phyloP scores from a whole-genome alignment of 768 basidiomycete species.

The Calocybe gangraenosa region DNA sequence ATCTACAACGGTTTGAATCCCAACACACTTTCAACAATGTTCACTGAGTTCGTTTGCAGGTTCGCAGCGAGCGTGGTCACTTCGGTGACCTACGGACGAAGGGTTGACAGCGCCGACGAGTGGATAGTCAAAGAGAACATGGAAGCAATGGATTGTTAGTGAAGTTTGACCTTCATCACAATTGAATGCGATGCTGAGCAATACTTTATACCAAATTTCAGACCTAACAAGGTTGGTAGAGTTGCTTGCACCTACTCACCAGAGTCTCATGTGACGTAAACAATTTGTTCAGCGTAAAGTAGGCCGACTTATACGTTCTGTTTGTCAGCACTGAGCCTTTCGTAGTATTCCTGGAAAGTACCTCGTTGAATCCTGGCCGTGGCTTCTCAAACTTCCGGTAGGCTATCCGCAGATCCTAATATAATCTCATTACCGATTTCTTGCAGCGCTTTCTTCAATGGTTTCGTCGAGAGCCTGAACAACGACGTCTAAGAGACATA shows the following conservation, averaged over 20 bases:
- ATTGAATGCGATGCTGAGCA: neutral
- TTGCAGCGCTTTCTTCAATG: slow-evolving; percentile 34
- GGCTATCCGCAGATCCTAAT: slow-evolving; percentile 1
- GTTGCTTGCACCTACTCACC: neutral
- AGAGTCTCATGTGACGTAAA: neutral
- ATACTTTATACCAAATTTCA: neutral
- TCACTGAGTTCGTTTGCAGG: slow-evolving; percentile 18
- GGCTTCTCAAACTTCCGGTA: slow-evolving; percentile 41
- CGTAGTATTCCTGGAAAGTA: slow-evolving; percentile 45
- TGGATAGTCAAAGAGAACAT: slow-evolving; percentile 46
- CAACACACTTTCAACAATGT: no score
- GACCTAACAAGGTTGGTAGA: slow-evolving; percentile 19
- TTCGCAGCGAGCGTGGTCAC: slow-evolving; percentile 43
- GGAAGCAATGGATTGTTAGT: slow-evolving; percentile 38
- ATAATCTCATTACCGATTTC: no score
- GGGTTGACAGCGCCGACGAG: slow-evolving; percentile 40
- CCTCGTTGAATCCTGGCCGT: slow-evolving; percentile 44
- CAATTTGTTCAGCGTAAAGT: neutral
- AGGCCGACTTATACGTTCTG: slow-evolving; percentile 1
- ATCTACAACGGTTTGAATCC: slow-evolving; percentile 41
- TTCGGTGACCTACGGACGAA: slow-evolving; percentile 38
- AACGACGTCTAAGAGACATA: slow-evolving; percentile 32
- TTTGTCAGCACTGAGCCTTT: neutral
- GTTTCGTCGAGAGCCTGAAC: slow-evolving; percentile 39
- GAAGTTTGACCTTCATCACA: neutral